A percentile compares a stretch with the other conserved stretches of the same genome.
Evolutionary conservation across 2,329 filamentous ascomycete species (phyloP).

Genomic region (Chaetomium strumarium): DNA sequence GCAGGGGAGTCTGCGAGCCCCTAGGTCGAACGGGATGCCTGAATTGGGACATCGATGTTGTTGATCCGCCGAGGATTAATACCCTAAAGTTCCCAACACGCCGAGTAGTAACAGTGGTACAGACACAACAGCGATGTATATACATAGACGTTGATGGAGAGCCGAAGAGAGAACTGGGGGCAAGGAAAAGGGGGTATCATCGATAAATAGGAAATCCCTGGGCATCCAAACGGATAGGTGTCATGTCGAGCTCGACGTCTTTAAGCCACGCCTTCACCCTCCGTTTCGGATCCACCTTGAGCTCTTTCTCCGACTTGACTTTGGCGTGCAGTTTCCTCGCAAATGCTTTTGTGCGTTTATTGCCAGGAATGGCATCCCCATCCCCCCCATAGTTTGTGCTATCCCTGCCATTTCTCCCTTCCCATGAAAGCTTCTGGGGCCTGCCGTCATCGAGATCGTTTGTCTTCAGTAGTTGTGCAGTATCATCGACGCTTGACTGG

Average conservation of each 20-base stretch:
- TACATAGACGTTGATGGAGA: too few species aligned
- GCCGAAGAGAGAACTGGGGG: background rate
- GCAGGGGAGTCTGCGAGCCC: too few species aligned
- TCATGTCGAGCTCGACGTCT: conserved; percentile 13
- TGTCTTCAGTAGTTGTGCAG: background rate
- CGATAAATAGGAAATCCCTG: conserved; percentile 18
- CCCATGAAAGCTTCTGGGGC: too few species aligned
- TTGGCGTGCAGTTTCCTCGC: conserved; percentile 18
- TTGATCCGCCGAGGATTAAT: too few species aligned
- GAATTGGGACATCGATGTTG: too few species aligned
- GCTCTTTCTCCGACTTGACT: conserved; percentile 21
- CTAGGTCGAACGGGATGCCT: too few species aligned
- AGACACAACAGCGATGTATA: background rate
- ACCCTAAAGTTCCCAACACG: too few species aligned
- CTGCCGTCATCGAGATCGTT: too few species aligned
- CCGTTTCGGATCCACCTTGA: conserved; percentile 18
- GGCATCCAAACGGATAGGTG: conserved; percentile 11
- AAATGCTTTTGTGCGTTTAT: background rate
- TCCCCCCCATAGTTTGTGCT: background rate
- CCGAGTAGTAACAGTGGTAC: background rate
- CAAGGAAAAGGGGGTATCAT: conserved; percentile 5
- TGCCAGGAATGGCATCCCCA: background rate
- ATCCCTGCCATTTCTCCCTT: background rate
- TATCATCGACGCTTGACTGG: background rate
- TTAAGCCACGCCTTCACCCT: conserved; percentile 21